Evolutionary conservation across 2,329 filamentous ascomycete genomes (phyloP).

Genomic region (Fusarium subtropicale): DNA sequence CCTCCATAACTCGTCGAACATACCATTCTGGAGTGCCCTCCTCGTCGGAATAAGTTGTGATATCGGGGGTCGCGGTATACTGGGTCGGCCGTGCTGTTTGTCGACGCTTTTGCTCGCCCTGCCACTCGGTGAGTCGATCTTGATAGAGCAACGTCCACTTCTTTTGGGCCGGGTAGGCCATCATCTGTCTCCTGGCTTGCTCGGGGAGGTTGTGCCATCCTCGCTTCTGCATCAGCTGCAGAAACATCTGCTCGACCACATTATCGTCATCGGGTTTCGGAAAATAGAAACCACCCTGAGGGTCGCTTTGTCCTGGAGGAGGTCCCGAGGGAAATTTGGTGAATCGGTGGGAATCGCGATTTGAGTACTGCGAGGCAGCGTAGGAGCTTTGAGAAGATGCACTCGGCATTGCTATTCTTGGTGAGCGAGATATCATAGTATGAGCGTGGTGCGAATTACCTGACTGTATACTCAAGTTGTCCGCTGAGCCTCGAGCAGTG

Average conservation of each 20-base stretch:
- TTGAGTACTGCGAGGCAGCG: slow-evolving; percentile 58
- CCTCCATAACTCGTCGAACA: slow-evolving; percentile 95
- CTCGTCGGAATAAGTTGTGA: slow-evolving; percentile 85
- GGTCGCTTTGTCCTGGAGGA: slow-evolving; percentile 48
- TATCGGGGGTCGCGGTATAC: slow-evolving; percentile 74
- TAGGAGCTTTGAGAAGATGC: slow-evolving; percentile 68
- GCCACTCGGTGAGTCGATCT: slow-evolving; percentile 91
- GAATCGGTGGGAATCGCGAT: slow-evolving; percentile 61
- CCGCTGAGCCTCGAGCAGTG: slow-evolving; percentile 67
- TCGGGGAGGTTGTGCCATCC: slow-evolving; percentile 98
- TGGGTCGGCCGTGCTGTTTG: slow-evolving; percentile 79
- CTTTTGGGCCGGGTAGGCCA: slow-evolving; percentile 91
- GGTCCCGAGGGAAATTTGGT: slow-evolving; percentile 62
- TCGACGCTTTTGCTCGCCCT: slow-evolving; percentile 91
- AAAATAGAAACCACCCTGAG: slow-evolving; percentile 69
- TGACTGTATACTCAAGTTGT: slow-evolving; percentile 68
- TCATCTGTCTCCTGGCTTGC: slow-evolving; percentile 93
- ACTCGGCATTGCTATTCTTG: slow-evolving; percentile 62
- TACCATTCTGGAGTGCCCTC: slow-evolving; percentile 99
- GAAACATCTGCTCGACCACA: slow-evolving; percentile 89
- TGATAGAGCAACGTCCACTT: slow-evolving; percentile 99
- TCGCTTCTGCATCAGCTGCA: slow-evolving; percentile 95
- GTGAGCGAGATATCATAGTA: slow-evolving; percentile 50
- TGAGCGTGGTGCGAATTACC: slow-evolving; percentile 62
- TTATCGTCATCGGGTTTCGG: slow-evolving; percentile 82